Evolutionary conservation across 345 rosid genomes (phyloP), one percentile per base, ranked within the genome.

Genomic region (Raphanus raphanistrum): DNA sequence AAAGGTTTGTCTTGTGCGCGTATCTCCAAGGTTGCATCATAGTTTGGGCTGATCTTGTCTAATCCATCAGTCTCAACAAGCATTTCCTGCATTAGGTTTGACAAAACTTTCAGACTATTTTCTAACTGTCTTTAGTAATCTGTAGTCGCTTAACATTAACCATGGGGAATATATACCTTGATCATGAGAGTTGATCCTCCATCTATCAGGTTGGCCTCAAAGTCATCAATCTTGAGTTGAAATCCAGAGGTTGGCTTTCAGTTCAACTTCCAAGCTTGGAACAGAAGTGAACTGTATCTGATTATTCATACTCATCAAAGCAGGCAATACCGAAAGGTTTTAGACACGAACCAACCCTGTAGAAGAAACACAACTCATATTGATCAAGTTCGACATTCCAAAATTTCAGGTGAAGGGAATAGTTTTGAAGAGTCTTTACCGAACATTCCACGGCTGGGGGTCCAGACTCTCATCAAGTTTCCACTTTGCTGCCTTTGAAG

Each of bases 331-430:
- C 48, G 41, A 86, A 11, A 6, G 66, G 68, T 29, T 85, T 84
- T 67, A 87, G 82, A 36, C 50, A 70, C 10, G 86, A 86, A 76
- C 97, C 97, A 28, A 86, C 86, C 80, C 97, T 91, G 86, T 59
- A 38, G 33, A 76, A 38, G 33, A 76, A 54, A 59, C 43, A 61
- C 60, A 70, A 38, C 15, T 31, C 21, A 43, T 27, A 50, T 31
- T 38, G 71, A 71, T 38, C 66, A 77, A 6, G 8, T 63, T 54
- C 27, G 9, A 77, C 12, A 38, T 13, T 41, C 65, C 3, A 52
- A 63, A 31, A 63, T 36, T 36, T 69, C 2, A 45, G 36, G 54
- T 68, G 28, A 61, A 61, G 54, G 54, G 29, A 68, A 67, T 28
- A 28, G 31, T 28, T 28, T 29, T 65, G 29, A 26, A 26, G 36